Conservation (phyloP, 1,284 basidiomycete species). For the Ceratobasidium sp. region DNA sequence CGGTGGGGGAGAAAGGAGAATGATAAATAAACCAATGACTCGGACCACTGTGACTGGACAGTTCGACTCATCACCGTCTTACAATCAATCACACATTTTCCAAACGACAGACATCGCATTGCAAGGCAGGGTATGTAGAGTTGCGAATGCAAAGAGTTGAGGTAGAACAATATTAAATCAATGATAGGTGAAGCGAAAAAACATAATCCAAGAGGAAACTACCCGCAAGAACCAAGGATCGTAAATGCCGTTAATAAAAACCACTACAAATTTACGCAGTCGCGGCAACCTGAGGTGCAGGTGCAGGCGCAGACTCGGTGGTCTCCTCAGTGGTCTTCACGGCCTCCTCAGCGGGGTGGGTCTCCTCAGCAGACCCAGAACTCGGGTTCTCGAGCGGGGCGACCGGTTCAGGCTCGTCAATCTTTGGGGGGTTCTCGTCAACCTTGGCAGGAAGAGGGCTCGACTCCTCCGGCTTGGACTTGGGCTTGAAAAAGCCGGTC, state of each 20-base stretch:
- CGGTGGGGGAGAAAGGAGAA: background rate
- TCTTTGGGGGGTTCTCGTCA: constrained; percentile 81
- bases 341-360: constrained; percentile 15
- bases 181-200: constrained; percentile 34
- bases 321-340: constrained; percentile 55
- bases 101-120: constrained; percentile 43
- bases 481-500: constrained; percentile 80
- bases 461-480: constrained; percentile 72
- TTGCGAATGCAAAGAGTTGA: constrained; percentile 26
- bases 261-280: constrained; percentile 45
- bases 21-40: constrained; percentile 21
- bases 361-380: constrained; percentile 56
- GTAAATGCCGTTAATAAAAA: constrained; percentile 15
- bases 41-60: background rate
- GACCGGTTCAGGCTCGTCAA: constrained; percentile 76
- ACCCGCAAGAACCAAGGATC: constrained; percentile 31
- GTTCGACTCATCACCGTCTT: background rate
- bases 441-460: constrained; percentile 76
- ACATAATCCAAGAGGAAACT: constrained; percentile 38
- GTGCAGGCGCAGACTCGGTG: constrained; percentile 53
- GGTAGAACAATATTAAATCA: constrained; percentile 32
- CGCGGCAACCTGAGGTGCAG: constrained; percentile 52
- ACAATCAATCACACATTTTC: constrained; percentile 22
- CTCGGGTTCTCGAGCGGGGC: constrained; percentile 76
- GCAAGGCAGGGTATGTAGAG: constrained; percentile 39